A percentile compares a stretch with the other conserved stretches of the same genome.
phyloP scores from a whole-genome alignment of 768 basidiomycete species.

The Amanita muscaria region DNA sequence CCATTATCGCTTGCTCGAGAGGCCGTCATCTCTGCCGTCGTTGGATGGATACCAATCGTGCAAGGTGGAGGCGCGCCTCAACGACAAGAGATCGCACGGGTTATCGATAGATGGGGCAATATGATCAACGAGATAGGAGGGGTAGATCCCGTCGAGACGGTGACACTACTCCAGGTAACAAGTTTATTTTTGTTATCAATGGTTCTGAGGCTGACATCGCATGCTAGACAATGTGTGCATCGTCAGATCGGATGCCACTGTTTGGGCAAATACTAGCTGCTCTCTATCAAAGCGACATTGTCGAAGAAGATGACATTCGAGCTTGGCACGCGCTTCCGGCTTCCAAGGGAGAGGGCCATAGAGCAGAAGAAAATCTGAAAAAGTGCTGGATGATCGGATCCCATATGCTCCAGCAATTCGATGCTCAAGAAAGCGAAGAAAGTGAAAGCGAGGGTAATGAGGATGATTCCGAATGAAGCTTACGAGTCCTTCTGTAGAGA shows the following conservation, averaged over 20 bases:
- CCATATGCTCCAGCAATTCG: conserved; percentile 74
- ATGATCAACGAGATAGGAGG: conserved; percentile 78
- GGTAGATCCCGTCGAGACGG: conserved; percentile 72
- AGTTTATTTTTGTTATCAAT: conserved; percentile 1
- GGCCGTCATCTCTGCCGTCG: conserved; percentile 79
- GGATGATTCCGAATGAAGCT: conserved; percentile 13
- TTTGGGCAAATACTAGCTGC: conserved; percentile 84
- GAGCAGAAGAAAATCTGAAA: conserved; percentile 46
- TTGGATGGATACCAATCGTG: conserved; percentile 59
- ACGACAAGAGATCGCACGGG: conserved; percentile 51
- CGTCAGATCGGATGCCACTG: conserved; percentile 52
- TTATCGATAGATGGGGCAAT: conserved; percentile 74
- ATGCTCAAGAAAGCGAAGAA: conserved; percentile 51
- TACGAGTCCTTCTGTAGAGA: conserved; percentile 8
- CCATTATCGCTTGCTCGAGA: conserved; percentile 77
- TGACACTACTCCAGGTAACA: conserved; percentile 69
- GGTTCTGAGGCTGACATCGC: not conserved
- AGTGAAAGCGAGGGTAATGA: conserved; percentile 16
- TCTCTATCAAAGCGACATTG: conserved; percentile 86
- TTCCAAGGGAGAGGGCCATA: conserved; percentile 44
- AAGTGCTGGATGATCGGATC: conserved; percentile 65
- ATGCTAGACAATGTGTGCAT: conserved; percentile 53
- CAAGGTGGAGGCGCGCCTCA: conserved; percentile 48
- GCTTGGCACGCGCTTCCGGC: conserved; percentile 63
- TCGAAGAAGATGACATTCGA: conserved; percentile 87